Base-by-base conservation (phyloP, 2,329 filamentous ascomycete genomes). In the Cordyceps militaris region DNA sequence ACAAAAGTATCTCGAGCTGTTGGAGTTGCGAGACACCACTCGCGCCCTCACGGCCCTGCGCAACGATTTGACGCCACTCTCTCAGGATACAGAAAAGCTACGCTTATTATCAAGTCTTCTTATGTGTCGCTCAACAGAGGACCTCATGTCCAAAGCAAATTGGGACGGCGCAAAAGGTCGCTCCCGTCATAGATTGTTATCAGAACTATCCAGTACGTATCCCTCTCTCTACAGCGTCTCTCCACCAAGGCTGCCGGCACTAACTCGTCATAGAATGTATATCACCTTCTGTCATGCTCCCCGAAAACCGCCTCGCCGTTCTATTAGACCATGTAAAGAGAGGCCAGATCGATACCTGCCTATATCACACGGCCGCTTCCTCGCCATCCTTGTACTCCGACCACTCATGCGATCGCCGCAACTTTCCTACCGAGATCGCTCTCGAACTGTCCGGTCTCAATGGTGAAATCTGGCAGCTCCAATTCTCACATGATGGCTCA, bases 241-340 rank as follows among this genome's bases (percentile, higher is more conserved):
- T 21, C 8, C 11, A 32, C 10, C 13, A n/a, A n/a, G n/a, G n/a
- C n/a, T n/a, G 16, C 4, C 26, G n/a, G 24, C 21, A 24, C 58
- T 56, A 48, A 59, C 44, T 24, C 19, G 10, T 6, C 44, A 36
- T 64, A 93, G 89, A 81, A 76, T 96, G 85, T 58, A 96, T 99
- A 70, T 96, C 94, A 1, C 93, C 94, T 0, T 94, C 91, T 4
- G 89, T 96, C 46, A 97, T 99, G 92, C 88, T 99, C 56, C 94
- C 94, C 1, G 90, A 96, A 67, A 89, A 94, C 70, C 86, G 94
- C 7, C 78, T 99, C 46, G 90, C 91, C 1, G 81, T 85, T 34
- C 77, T 99, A 16, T 76, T 99, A 54, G 81, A 92, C 58, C 86
- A 95, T 63, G 85, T 96, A 38, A 96, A 97, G 69, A 81, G 87